A percentile compares a stretch with the other conserved stretches of the same genome.
Conservation (phyloP, 768 basidiomycete species). For the Crucibulum laeve region DNA sequence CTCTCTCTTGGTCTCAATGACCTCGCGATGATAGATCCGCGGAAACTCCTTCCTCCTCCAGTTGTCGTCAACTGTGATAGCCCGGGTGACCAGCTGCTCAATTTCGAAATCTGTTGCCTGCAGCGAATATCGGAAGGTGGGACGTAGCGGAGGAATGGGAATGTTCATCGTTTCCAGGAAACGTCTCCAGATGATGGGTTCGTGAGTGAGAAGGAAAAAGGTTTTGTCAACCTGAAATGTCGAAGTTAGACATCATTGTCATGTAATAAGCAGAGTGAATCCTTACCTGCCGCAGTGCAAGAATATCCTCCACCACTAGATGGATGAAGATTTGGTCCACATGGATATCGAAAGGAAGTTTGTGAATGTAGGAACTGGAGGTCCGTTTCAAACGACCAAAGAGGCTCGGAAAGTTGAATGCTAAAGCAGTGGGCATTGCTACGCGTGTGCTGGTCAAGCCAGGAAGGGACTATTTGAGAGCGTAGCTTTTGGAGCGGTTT, state of each 20-base stretch:
- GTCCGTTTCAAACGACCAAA: constrained; percentile 11
- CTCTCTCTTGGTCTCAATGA: constrained; percentile 27
- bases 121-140: constrained; percentile 43
- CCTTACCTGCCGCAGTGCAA: constrained; percentile 40
- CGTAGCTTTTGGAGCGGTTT: too few relatives aligned
- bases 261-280: not conserved
- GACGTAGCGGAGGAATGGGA: constrained; percentile 59
- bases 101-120: constrained; percentile 35
- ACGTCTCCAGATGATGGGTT: constrained; percentile 67
- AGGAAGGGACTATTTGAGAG: too few relatives aligned
- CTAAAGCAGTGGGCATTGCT: too few relatives aligned
- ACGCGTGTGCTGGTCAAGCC: too few relatives aligned
- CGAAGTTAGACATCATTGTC: not conserved
- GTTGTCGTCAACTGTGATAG: constrained; percentile 55
- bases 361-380: constrained; percentile 19
- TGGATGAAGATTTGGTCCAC: constrained; percentile 38
- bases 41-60: constrained; percentile 42
- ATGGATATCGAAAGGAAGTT: constrained; percentile 34
- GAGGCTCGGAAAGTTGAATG: constrained; percentile 17
- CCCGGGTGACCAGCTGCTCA: constrained; percentile 58
- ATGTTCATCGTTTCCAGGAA: constrained; percentile 49
- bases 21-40: constrained; percentile 18
- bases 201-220: constrained; percentile 61
- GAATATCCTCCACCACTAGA: constrained; percentile 41
- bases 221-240: constrained; percentile 50